A percentile compares a stretch with the other conserved stretches of the same genome.
Evolutionary conservation across 2,329 filamentous ascomycete genomes (phyloP).

Genomic region (Niveomyces coronatus): DNA sequence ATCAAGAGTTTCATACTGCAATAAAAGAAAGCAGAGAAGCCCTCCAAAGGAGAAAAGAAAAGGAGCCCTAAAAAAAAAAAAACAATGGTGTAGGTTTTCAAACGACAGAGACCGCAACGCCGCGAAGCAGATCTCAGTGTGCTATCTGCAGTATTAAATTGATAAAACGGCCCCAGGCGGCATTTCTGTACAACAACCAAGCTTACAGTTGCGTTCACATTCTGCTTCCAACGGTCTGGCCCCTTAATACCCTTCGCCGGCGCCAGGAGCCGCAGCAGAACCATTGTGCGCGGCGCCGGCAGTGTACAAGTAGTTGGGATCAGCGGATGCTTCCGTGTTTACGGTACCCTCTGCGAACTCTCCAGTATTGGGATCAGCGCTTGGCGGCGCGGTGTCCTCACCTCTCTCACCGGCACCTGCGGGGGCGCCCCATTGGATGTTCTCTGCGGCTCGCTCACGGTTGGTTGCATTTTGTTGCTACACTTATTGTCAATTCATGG

Average conservation of each 20-base stretch:
- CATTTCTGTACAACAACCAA: conserved; percentile 4
- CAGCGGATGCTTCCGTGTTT: conserved; percentile 14
- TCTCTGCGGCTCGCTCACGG: conserved; percentile 28
- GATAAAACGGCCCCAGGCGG: not conserved
- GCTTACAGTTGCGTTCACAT: too few relatives aligned
- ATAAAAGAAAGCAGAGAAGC: too few relatives aligned
- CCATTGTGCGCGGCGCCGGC: conserved; percentile 50
- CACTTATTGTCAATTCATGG: conserved; percentile 1
- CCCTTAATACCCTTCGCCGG: conserved; percentile 40
- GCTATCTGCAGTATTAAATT: too few relatives aligned
- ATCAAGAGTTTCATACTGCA: too few relatives aligned
- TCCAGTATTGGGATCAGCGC: conserved; percentile 19
- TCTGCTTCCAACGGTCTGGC: conserved; percentile 7
- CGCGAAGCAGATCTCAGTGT: too few relatives aligned
- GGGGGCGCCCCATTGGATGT: conserved; percentile 20
- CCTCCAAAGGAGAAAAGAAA: too few relatives aligned
- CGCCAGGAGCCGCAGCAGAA: conserved; percentile 24
- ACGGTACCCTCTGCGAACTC: conserved; percentile 33
- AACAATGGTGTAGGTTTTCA: too few relatives aligned
- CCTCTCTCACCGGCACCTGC: conserved; percentile 24
- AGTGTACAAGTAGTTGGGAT: conserved; percentile 41
- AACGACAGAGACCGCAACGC: too few relatives aligned
- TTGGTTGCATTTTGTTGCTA: conserved; percentile 34
- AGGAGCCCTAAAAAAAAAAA: too few relatives aligned
- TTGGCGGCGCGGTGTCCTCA: conserved; percentile 16